Evolutionary conservation across 1,284 basidiomycete species (phyloP).

Genomic region (Rhodofomes roseus): DNA sequence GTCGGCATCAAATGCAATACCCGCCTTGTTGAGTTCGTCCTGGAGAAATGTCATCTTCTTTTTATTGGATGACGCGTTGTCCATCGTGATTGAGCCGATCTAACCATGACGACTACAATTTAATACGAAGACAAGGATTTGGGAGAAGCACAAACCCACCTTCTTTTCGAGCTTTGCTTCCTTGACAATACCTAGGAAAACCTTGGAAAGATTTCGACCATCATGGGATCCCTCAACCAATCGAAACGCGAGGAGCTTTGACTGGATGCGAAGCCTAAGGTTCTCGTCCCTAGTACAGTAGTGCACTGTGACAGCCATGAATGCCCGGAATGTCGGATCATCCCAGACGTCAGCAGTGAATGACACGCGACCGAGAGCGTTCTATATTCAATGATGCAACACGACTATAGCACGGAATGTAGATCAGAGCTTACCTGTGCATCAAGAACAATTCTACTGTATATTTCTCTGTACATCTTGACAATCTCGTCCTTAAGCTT

Average conservation of each 20-base stretch:
- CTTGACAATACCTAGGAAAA: slow-evolving; percentile 9
- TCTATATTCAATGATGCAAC: slow-evolving; percentile 1
- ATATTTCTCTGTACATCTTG: too few species aligned
- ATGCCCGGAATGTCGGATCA: slow-evolving; percentile 3
- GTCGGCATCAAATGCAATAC: slow-evolving; percentile 21
- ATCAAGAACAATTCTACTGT: too few species aligned
- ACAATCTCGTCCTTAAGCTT: too few species aligned
- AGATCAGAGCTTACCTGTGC: too few species aligned
- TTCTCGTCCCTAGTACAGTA: slow-evolving; percentile 1
- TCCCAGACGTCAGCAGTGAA: slow-evolving; percentile 20
- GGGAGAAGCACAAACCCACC: slow-evolving; percentile 8
- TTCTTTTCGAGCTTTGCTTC: slow-evolving; percentile 10
- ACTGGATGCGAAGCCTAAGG: slow-evolving; percentile 2
- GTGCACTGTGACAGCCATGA: slow-evolving; percentile 19
- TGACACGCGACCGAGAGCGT: slow-evolving; percentile 16
- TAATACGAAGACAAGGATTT: neutral
- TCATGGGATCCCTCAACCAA: slow-evolving; percentile 12
- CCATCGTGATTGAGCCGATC: slow-evolving; percentile 20
- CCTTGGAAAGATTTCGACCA: slow-evolving; percentile 13
- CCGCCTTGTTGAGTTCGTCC: slow-evolving; percentile 3
- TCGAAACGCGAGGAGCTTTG: slow-evolving; percentile 15
- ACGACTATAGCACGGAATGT: too few species aligned
- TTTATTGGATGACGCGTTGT: slow-evolving; percentile 23
- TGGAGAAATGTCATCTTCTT: slow-evolving; percentile 21
- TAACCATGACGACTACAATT: neutral